phyloP scores from a whole-genome alignment of 2,329 filamentous ascomycete species.

The Diaporthe longicolla region DNA sequence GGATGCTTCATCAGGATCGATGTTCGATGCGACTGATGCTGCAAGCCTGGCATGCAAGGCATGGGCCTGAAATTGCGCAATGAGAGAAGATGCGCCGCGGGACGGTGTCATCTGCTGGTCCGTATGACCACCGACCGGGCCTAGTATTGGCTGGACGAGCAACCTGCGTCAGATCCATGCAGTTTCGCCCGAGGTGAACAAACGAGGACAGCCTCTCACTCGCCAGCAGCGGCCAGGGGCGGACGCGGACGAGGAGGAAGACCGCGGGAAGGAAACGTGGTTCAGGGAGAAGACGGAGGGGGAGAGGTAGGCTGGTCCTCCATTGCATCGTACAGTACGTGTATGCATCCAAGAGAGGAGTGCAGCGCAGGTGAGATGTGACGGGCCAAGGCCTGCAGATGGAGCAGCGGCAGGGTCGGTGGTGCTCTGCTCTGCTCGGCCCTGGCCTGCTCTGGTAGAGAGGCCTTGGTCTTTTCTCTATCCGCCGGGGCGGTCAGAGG shows the following conservation, averaged over 20 bases:
- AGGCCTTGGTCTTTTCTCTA: slow-evolving; percentile 31
- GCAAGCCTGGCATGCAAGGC: slow-evolving; percentile 29
- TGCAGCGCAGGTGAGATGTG: slow-evolving; percentile 40
- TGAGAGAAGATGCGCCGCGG: slow-evolving; percentile 10
- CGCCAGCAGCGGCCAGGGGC: slow-evolving; percentile 37
- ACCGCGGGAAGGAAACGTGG: slow-evolving; percentile 28
- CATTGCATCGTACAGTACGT: slow-evolving; percentile 33
- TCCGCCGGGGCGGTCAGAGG: slow-evolving; percentile 41
- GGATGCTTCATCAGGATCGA: slow-evolving; percentile 29
- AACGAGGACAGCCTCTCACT: slow-evolving; percentile 37
- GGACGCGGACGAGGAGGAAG: slow-evolving; percentile 25
- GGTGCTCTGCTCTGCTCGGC: background rate
- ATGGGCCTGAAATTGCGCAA: slow-evolving; percentile 37
- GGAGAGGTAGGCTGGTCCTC: slow-evolving; percentile 35
- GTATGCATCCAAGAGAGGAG: slow-evolving; percentile 37
- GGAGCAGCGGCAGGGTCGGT: slow-evolving; percentile 2
- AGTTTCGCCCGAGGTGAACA: slow-evolving; percentile 37
- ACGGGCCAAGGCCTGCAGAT: slow-evolving; percentile 40
- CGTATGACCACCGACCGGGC: slow-evolving; percentile 40
- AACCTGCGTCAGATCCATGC: slow-evolving; percentile 41
- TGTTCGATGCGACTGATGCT: slow-evolving; percentile 33
- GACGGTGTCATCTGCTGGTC: slow-evolving; percentile 39
- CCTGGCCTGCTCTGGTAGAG: background rate
- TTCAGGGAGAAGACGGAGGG: slow-evolving; percentile 14
- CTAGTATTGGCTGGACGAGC: slow-evolving; percentile 38